phyloP scores from a whole-genome alignment of 2,329 filamentous ascomycete species.

The Onygenales sp. region DNA sequence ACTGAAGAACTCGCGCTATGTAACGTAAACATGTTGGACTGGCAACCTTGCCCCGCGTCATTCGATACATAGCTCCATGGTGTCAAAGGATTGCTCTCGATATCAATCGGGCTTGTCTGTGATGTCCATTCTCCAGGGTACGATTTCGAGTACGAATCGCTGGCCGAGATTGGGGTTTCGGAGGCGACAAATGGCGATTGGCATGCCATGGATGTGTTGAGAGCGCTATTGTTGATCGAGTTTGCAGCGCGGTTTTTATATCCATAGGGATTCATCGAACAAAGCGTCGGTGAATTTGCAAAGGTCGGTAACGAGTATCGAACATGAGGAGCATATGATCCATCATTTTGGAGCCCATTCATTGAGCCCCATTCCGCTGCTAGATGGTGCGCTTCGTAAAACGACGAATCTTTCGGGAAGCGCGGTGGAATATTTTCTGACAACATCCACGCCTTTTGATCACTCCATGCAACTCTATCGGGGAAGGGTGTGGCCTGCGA shows the following conservation, averaged over 20 bases:
- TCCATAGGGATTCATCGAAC: not conserved
- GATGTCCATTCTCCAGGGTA: not conserved
- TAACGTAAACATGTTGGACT: not conserved
- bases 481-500: not conserved
- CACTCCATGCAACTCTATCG: not conserved
- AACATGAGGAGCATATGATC: not conserved
- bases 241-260: not conserved
- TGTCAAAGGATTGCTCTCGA: not conserved
- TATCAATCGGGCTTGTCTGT: not conserved
- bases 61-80: not conserved
- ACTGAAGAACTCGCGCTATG: not conserved
- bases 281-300: not conserved
- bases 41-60: not conserved
- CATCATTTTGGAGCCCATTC: not conserved
- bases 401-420: not conserved
- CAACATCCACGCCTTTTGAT: not conserved
- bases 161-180: not conserved
- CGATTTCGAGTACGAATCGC: not conserved
- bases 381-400: not conserved
- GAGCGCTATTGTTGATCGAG: not conserved
- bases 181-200: not conserved
- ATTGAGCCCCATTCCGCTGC: not conserved
- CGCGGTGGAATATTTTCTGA: not conserved
- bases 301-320: not conserved
- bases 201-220: not conserved